Evolutionary conservation across 2,329 filamentous ascomycete species (phyloP).

Genomic region (Pleomassaria siparia): DNA sequence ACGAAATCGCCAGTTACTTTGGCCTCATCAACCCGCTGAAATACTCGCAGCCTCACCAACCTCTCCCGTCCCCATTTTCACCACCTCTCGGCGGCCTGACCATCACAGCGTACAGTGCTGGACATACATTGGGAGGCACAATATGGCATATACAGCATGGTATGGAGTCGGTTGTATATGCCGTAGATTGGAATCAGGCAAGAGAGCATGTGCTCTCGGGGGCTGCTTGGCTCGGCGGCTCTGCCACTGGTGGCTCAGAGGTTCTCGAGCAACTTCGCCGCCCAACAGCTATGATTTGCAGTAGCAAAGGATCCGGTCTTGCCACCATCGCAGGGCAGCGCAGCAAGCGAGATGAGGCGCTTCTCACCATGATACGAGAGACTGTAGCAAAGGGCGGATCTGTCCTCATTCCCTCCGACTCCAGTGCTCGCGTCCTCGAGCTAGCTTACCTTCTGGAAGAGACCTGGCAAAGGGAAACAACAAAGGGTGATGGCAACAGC

Average conservation of each 20-base stretch:
- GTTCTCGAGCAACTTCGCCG: slow-evolving; percentile 92
- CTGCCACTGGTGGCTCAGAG: slow-evolving; percentile 77
- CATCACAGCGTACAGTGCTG: slow-evolving; percentile 94
- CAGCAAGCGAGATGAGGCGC: slow-evolving; percentile 79
- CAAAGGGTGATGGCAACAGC: slow-evolving; percentile 39
- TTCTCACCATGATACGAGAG: slow-evolving; percentile 78
- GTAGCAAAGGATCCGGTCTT: slow-evolving; percentile 76
- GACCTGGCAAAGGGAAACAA: slow-evolving; percentile 64
- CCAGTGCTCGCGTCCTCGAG: slow-evolving; percentile 90
- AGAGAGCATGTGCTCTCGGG: slow-evolving; percentile 92
- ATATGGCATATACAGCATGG: slow-evolving; percentile 99
- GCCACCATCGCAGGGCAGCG: slow-evolving; percentile 70
- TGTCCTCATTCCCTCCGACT: slow-evolving; percentile 91
- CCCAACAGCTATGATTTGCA: slow-evolving; percentile 91
- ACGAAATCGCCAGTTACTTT: slow-evolving; percentile 93
- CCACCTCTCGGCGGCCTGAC: slow-evolving; percentile 88
- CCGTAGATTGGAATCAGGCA: slow-evolving; percentile 98
- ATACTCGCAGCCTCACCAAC: slow-evolving; percentile 95
- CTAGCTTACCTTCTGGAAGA: slow-evolving; percentile 90
- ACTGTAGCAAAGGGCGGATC: slow-evolving; percentile 83
- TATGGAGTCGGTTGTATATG: slow-evolving; percentile 94
- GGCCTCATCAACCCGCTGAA: slow-evolving; percentile 87
- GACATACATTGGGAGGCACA: slow-evolving; percentile 92
- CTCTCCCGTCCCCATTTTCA: slow-evolving; percentile 81
- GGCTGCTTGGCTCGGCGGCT: slow-evolving; percentile 88